These are phyloP conservation scores for Escovopsis sp. DNA, from an alignment of 2,329 filamentous ascomycete species.

Conservation along the genomic window DNA sequence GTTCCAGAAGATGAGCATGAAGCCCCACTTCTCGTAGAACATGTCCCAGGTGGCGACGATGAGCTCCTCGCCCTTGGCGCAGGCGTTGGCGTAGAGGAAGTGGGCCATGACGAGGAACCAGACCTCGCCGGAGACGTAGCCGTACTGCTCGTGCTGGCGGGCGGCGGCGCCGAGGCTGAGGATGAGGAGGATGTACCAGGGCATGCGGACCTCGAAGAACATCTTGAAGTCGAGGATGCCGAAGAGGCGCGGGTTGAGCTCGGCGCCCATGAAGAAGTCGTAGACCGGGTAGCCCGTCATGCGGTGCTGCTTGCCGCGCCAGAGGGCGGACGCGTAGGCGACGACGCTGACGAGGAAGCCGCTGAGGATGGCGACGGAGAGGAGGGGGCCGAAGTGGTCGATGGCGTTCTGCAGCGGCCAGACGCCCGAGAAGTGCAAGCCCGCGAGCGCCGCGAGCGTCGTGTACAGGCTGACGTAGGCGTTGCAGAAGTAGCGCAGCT, in stretches of 20 bases:
- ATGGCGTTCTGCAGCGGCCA: slow-evolving; percentile 87
- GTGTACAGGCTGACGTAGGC: slow-evolving; percentile 76
- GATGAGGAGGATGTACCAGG: slow-evolving; percentile 82
- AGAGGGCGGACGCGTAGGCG: slow-evolving; percentile 73
- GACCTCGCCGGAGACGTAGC: slow-evolving; percentile 76
- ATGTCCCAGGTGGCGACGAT: slow-evolving; percentile 90
- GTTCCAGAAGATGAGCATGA: slow-evolving; percentile 98
- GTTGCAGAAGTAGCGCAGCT: slow-evolving; percentile 89
- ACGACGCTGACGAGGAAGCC: slow-evolving; percentile 71
- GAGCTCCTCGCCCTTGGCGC: slow-evolving; percentile 80
- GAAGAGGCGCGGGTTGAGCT: slow-evolving; percentile 63
- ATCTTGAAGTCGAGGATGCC: slow-evolving; percentile 81
- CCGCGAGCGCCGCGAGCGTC: slow-evolving; percentile 56
- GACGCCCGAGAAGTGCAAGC: slow-evolving; percentile 64
- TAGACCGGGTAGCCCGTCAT: slow-evolving; percentile 83
- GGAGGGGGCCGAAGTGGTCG: slow-evolving; percentile 85
- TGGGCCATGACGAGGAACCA: slow-evolving; percentile 76
- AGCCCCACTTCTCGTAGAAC: slow-evolving; percentile 94
- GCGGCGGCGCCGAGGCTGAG: slow-evolving; percentile 61
- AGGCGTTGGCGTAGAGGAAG: slow-evolving; percentile 84
- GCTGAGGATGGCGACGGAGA: slow-evolving; percentile 85
- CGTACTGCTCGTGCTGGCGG: slow-evolving; percentile 70
- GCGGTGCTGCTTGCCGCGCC: slow-evolving; percentile 70
- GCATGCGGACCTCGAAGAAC: slow-evolving; percentile 87
- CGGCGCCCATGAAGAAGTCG: slow-evolving; percentile 84